Conservation (phyloP, 805 yeast species). For the Saccharomycopsis sp. region DNA sequence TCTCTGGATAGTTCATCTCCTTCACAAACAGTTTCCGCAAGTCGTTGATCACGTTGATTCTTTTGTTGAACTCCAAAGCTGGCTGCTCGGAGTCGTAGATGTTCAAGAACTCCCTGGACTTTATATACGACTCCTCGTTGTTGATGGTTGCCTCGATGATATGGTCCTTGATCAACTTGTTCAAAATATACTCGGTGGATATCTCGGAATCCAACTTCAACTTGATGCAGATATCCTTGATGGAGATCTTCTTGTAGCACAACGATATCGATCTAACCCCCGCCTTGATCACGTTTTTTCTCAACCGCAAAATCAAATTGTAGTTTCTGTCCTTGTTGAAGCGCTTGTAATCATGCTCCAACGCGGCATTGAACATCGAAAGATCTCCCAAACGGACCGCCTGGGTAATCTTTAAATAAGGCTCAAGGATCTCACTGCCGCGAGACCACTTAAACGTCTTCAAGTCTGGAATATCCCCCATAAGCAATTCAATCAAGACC, state of each 20-base stretch:
- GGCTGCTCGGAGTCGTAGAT: slow-evolving; percentile 85
- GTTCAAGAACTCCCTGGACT: slow-evolving; percentile 79
- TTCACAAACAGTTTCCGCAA: slow-evolving; percentile 88
- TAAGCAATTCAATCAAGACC: slow-evolving; percentile 81
- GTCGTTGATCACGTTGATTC: slow-evolving; percentile 86
- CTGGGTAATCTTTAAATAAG: slow-evolving; percentile 80
- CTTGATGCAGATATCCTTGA: slow-evolving; percentile 89
- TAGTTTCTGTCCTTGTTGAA: slow-evolving; percentile 74
- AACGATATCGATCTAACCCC: slow-evolving; percentile 91
- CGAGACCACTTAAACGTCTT: slow-evolving; percentile 64
- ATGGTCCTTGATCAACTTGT: slow-evolving; percentile 95
- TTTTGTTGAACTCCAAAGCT: slow-evolving; percentile 80
- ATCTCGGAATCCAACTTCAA: slow-evolving; percentile 90
- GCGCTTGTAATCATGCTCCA: slow-evolving; percentile 51
- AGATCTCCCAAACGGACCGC: slow-evolving; percentile 93
- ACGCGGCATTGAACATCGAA: slow-evolving; percentile 65
- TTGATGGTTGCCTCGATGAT: slow-evolving; percentile 93
- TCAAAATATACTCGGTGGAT: slow-evolving; percentile 93
- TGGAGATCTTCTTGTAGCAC: slow-evolving; percentile 83
- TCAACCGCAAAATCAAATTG: slow-evolving; percentile 77
- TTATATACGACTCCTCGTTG: slow-evolving; percentile 87
- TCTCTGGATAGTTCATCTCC: slow-evolving; percentile 85
- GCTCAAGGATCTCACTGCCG: slow-evolving; percentile 55
- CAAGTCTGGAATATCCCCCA: slow-evolving; percentile 95
- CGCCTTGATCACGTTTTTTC: slow-evolving; percentile 96